Conservation (phyloP, 257 asterid species). For the Euphrasia confusa region DNA sequence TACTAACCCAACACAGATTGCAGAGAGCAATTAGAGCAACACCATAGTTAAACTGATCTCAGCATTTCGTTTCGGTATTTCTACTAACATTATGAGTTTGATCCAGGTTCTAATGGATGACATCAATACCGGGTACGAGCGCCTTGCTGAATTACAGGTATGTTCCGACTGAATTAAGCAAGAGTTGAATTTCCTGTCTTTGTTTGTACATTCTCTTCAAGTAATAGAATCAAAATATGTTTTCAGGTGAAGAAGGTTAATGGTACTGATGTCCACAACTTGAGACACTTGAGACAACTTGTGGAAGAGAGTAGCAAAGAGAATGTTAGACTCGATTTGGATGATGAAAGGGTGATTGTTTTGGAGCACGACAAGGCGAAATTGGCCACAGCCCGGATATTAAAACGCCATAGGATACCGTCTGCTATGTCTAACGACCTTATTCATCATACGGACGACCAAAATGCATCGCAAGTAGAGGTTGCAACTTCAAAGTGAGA, state of each 20-base stretch:
- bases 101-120: slow-evolving; percentile 87
- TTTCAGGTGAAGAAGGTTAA: slow-evolving; percentile 91
- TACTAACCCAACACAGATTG: background rate
- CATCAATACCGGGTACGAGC: slow-evolving; percentile 91
- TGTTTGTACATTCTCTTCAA: background rate
- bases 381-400: slow-evolving; percentile 70
- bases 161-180: background rate
- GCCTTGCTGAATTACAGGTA: slow-evolving; percentile 96
- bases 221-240: slow-evolving; percentile 8
- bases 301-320: slow-evolving; percentile 61
- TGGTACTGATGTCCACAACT: slow-evolving; percentile 64
- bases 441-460: slow-evolving; percentile 28
- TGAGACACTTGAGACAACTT: slow-evolving; percentile 72
- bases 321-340: slow-evolving; percentile 77
- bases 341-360: slow-evolving; percentile 81
- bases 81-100: slow-evolving; percentile 6
- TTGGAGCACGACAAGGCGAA: slow-evolving; percentile 65
- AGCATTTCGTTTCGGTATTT: background rate
- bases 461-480: slow-evolving; percentile 29
- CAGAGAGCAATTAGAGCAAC: background rate
- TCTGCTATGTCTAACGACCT: slow-evolving; percentile 67
- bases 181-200: background rate
- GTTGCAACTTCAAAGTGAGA: slow-evolving; percentile 46
- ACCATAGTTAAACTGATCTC: slow-evolving; percentile 5
- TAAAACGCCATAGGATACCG: slow-evolving; percentile 84